Evolutionary conservation across 768 basidiomycete genomes (phyloP), one percentile per base, ranked within the genome.

Genomic region (Rhodosporidiobolus odoratus): DNA sequence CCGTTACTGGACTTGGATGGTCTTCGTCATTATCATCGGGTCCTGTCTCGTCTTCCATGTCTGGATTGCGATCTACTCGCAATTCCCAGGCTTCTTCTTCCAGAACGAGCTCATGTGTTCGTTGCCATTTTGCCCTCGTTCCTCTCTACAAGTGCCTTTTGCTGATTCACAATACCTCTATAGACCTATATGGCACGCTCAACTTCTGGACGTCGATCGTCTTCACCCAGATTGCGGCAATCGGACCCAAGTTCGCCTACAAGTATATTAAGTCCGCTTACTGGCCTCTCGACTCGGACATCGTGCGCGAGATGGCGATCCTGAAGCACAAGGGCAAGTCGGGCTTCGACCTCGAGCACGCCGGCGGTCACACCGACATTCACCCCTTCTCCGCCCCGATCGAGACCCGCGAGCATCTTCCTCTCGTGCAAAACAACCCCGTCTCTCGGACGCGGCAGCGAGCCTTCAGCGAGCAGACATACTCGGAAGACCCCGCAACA

Each of bases 171-270:
- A n/a, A 5, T 25, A 35, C 19, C 89, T 91, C 76, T 35, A 78
- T 81, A 45, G 82, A 92, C 57, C 83, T 96, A 25, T 95, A 88
- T 79, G 85, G 88, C 17, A 87, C 87, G 10, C 79, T 92, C 71
- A 85, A 85, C 25, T 97, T 96, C 80, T 96, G 93, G 92, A 82
- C 86, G 3, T 86, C 88, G 0, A 84, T 94, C 45, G 50, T 90
- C 40, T 77, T 97, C 15, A 83, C 89, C 5, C 84, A 87, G 12
- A 76, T 86, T 52, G 81, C 92, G 37, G 88, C 90, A 45, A 83
- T 96, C 47, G 87, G 86, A 9, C 95, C 95, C 0, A 86, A 91
- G 23, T 92, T 90, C 82, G 63, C 94, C 40, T 82, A 86, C 41
- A 90, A 91, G 77, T 91, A 85, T 78, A 77, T 88, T 69, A 82